Evolutionary conservation across 78 protist species (phyloP).

Genomic region (Salpingoeca rosetta): DNA sequence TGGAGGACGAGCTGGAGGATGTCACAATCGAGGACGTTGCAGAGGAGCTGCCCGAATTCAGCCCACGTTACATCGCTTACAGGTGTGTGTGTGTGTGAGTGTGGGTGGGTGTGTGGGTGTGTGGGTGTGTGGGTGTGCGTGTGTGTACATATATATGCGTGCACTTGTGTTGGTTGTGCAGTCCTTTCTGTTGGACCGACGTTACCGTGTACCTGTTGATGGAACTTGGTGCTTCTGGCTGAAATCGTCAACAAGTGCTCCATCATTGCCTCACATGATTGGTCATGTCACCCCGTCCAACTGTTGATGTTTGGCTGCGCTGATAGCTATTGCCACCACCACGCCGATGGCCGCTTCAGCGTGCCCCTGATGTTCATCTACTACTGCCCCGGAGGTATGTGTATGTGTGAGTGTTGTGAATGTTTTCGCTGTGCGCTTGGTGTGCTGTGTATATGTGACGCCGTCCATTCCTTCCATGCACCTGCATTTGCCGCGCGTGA

Average conservation of each 20-base stretch:
- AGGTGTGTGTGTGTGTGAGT: too few species aligned
- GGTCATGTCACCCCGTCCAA: too few species aligned
- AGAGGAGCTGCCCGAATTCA: slow-evolving; percentile 42
- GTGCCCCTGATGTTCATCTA: slow-evolving; percentile 53
- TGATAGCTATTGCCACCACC: slow-evolving; percentile 36
- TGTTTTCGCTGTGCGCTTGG: too few species aligned
- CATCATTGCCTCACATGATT: not conserved
- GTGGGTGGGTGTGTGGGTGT: too few species aligned
- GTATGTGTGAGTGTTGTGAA: not conserved
- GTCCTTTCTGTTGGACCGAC: not conserved
- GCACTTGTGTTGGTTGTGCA: not conserved
- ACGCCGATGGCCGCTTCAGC: slow-evolving; percentile 53
- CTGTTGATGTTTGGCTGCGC: not conserved
- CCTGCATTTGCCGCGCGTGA: too few species aligned
- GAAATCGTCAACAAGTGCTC: not conserved
- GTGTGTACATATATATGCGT: not conserved
- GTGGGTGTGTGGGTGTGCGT: too few species aligned
- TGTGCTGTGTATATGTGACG: too few species aligned
- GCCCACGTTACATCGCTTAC: slow-evolving; percentile 37
- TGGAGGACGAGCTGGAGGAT: slow-evolving; percentile 32
- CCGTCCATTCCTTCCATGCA: too few species aligned
- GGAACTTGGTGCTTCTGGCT: not conserved
- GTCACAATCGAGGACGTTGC: slow-evolving; percentile 38
- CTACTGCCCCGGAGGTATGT: slow-evolving; percentile 46
- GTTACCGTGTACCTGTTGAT: not conserved